A percentile compares a stretch with the other conserved stretches of the same genome.
Evolutionary conservation across 805 yeast species (phyloP).

Genomic region (Cyberlindnera veronae): DNA sequence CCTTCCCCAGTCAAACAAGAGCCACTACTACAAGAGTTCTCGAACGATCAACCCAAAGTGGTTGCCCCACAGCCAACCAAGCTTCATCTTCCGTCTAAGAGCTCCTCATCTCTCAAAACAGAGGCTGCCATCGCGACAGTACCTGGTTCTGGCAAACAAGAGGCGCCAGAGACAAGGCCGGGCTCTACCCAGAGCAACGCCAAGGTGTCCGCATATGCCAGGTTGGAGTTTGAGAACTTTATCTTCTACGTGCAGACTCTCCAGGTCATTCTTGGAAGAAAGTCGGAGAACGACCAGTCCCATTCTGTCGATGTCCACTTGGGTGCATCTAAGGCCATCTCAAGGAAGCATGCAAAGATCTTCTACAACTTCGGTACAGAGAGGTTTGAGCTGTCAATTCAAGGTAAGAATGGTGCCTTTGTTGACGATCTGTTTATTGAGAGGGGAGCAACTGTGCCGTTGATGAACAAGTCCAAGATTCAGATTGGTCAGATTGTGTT

Average conservation of each 20-base stretch:
- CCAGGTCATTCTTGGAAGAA: conserved; percentile 90
- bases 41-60: not conserved
- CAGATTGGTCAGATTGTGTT: conserved; percentile 94
- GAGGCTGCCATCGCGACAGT: conserved; percentile 17
- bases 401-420: conserved; percentile 96
- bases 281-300: conserved; percentile 65
- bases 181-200: conserved; percentile 20
- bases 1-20: conserved; percentile 5
- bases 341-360: conserved; percentile 91
- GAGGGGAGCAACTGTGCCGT: conserved; percentile 86
- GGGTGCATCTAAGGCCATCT: conserved; percentile 88
- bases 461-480: conserved; percentile 74
- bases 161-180: conserved; percentile 7
- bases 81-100: not conserved
- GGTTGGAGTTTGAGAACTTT: conserved; percentile 86
- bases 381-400: conserved; percentile 83
- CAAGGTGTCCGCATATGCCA: conserved; percentile 51
- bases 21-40: not conserved
- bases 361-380: conserved; percentile 96
- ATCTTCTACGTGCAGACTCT: conserved; percentile 95
- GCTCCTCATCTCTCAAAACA: conserved; percentile 3
- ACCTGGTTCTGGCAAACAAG: conserved; percentile 13
- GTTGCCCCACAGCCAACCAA: not conserved
- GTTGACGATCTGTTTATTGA: conserved; percentile 89
- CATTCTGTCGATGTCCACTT: conserved; percentile 88